These are phyloP conservation scores for Tylopilus felleus DNA, from an alignment of 768 basidiomycete genomes.

Conservation along the genomic window DNA sequence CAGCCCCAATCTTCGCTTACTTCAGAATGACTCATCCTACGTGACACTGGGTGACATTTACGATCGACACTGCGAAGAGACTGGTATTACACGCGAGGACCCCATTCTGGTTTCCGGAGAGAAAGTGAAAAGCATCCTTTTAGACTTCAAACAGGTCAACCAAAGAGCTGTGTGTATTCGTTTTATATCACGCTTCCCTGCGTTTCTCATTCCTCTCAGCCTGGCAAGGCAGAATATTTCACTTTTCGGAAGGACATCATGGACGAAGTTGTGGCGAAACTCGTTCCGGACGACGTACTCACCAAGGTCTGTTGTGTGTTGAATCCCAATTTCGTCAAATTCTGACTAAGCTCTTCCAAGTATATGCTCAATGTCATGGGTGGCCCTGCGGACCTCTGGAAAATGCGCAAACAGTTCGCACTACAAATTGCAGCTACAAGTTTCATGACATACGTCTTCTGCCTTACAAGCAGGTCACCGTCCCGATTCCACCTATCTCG, in stretches of 20 bases:
- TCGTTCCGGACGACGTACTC: conserved; percentile 86
- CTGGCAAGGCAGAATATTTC: conserved; percentile 61
- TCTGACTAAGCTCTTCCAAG: conserved; percentile 39
- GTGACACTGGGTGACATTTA: conserved; percentile 90
- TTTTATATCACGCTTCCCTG: not conserved
- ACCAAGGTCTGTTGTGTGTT: conserved; percentile 53
- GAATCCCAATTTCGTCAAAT: not conserved
- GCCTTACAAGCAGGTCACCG: conserved; percentile 79
- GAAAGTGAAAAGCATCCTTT: conserved; percentile 69
- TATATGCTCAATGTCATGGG: conserved; percentile 90
- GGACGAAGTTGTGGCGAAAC: conserved; percentile 83
- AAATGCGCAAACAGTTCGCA: conserved; percentile 96
- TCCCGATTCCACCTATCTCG: conserved; percentile 85
- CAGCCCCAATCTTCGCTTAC: conserved; percentile 76
- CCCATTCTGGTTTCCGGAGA: conserved; percentile 84
- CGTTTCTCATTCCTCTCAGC: conserved; percentile 34
- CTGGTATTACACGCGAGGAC: conserved; percentile 79
- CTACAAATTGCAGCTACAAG: conserved; percentile 82
- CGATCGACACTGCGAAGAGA: conserved; percentile 79
- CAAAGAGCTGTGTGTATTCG: conserved; percentile 35
- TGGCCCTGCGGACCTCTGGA: conserved; percentile 83
- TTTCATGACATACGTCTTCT: conserved; percentile 90
- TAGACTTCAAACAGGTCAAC: conserved; percentile 51
- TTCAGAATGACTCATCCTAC: conserved; percentile 91
- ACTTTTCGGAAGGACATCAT: conserved; percentile 78